A percentile compares a stretch with the other conserved stretches of the same genome.
phyloP scores from a whole-genome alignment of 1,284 basidiomycete species.

The Neolentinus lepideus region DNA sequence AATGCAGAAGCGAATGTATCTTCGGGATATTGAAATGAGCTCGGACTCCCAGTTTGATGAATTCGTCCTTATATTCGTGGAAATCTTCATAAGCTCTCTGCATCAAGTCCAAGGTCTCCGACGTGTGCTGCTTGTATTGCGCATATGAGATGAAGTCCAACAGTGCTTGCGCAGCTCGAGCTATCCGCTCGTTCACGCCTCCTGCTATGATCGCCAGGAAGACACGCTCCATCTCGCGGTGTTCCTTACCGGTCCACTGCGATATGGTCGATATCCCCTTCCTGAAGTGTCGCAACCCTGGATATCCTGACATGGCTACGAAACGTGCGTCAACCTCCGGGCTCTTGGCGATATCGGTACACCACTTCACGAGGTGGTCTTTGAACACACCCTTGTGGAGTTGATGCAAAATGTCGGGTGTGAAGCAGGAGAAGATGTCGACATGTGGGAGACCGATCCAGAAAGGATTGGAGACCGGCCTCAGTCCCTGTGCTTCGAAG shows the following conservation, averaged over 20 bases:
- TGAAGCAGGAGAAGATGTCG: constrained; percentile 14
- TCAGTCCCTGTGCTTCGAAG: not conserved
- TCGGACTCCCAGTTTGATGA: constrained; percentile 13
- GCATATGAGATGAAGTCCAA: constrained; percentile 23
- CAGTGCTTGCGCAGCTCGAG: constrained; percentile 12
- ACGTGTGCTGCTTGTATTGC: constrained; percentile 12
- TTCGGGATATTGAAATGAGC: constrained; percentile 24
- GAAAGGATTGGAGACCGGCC: constrained; percentile 16
- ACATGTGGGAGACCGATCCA: constrained; percentile 16
- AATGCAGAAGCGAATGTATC: constrained; percentile 18
- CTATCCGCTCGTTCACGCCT: not conserved
- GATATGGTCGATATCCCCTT: constrained; percentile 17
- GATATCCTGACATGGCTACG: constrained; percentile 9
- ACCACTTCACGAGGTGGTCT: constrained; percentile 22
- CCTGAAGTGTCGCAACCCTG: constrained; percentile 17
- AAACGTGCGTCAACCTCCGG: constrained; percentile 18
- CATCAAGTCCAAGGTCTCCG: constrained; percentile 8
- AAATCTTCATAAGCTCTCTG: constrained; percentile 12
- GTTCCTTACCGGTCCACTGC: constrained; percentile 19
- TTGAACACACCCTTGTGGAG: constrained; percentile 23
- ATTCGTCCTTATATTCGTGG: constrained; percentile 19
- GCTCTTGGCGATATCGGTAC: constrained; percentile 10
- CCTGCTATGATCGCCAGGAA: constrained; percentile 16
- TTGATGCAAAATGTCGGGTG: constrained; percentile 22
- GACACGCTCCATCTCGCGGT: constrained; percentile 16